Percentiles rank a stretch among this genome's conserved stretches.
phyloP scores from a whole-genome alignment of 129 eudicot genomes.

The Lonicera japonica region DNA sequence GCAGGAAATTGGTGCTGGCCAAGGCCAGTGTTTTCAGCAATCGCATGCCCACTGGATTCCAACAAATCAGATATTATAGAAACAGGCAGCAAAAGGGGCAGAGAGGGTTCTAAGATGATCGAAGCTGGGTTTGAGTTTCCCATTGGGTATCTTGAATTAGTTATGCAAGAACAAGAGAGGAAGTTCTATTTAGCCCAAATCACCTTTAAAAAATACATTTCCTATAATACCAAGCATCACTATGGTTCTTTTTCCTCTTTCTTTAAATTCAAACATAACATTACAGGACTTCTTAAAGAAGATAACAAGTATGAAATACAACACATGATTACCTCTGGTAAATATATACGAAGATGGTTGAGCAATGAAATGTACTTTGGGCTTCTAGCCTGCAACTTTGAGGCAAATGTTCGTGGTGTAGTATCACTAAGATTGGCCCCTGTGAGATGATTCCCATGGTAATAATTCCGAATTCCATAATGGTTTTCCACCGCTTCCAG shows the following conservation, averaged over 20 bases:
- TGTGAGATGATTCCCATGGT: constrained; percentile 79
- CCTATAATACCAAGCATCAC: neutral
- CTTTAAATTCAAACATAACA: neutral
- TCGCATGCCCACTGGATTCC: no score
- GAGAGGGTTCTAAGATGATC: no score
- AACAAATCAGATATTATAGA: no score
- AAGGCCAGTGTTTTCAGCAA: no score
- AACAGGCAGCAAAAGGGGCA: no score
- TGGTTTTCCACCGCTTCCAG: constrained; percentile 97
- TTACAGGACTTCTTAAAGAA: neutral
- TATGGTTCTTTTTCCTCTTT: neutral
- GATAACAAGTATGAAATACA: no score
- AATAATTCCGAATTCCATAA: constrained; percentile 61
- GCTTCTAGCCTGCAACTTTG: constrained; percentile 92
- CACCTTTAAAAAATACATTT: neutral
- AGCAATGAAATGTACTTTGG: constrained; percentile 95
- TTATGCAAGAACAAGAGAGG: neutral
- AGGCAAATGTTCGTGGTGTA: constrained; percentile 81
- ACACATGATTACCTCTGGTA: constrained; percentile 79
- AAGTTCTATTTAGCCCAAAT: neutral
- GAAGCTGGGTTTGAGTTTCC: no score
- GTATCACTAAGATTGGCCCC: constrained; percentile 73
- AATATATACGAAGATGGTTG: constrained; percentile 97
- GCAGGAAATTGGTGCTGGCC: no score
- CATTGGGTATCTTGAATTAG: no score